Evolutionary conservation across 768 basidiomycete species (phyloP), one percentile per base, ranked within the genome.

Genomic region (Russula foetens): DNA sequence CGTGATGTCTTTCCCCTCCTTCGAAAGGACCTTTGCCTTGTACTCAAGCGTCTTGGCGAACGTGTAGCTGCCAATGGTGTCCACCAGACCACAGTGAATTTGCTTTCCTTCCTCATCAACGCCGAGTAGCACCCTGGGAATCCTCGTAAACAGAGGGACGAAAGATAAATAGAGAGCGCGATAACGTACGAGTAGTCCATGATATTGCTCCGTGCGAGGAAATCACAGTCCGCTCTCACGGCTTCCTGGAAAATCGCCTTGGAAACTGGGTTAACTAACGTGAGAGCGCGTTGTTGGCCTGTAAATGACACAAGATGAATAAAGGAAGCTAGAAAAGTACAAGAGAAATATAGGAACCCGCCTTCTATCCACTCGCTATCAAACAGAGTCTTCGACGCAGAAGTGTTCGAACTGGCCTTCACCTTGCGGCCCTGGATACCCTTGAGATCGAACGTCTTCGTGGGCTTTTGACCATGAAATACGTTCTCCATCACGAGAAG

Each of bases 351-450:
- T 52, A 44, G 23, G 48, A 11, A 35, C 38, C 64, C 72, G 2
- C 86, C 84, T 73, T 93, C 88, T 35, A 91, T 83, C 90, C 89
- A 93, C 69, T 93, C 90, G 3, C 83, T 84, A 69, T 93, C 90
- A 67, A 87, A 90, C 31, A 90, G 70, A 0, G 85, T 90, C 69
- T 79, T 82, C 3, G 79, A 76, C n/a, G 74, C 50, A 47, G 72
- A 60, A 39, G 72, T 69, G 41, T 68, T 69, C 57, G 71, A 72
- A 28, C 68, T 67, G 6, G 69, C 67, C 70, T 88, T 88, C 50
- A 87, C 84, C 68, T 84, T 88, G 17, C 89, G 76, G 0, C 86
- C 86, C 57, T 85, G 85, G 39, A 93, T 92, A 3, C 90, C 90
- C 70, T 93, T 93, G 54, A 93, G 73, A 69, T 93, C 90, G 67